A percentile compares a stretch with the other conserved stretches of the same genome.
These are phyloP conservation scores for Lathyrus oleraceus DNA, from an alignment of 306 rosid species.

Conservation along the genomic window DNA sequence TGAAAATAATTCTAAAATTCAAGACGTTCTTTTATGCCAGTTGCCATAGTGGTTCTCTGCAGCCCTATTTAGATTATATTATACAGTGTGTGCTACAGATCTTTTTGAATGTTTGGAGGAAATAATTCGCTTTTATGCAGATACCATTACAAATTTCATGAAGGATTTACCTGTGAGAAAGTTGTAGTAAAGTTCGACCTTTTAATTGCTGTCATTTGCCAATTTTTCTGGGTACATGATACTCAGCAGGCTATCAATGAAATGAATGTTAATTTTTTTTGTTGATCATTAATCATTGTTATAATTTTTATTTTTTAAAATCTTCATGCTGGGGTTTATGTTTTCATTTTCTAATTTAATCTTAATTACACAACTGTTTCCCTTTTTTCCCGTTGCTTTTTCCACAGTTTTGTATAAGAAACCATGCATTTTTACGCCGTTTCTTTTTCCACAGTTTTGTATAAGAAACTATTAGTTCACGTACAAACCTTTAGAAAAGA, in stretches of 20 bases:
- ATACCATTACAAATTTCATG: not conserved
- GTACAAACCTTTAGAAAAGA: not conserved
- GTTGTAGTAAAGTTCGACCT: not conserved
- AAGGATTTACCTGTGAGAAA: not conserved
- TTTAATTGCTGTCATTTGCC: not conserved
- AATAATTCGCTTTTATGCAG: not conserved
- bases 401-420: not conserved
- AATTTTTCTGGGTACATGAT: not conserved
- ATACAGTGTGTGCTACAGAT: not conserved
- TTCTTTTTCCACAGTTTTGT: not conserved
- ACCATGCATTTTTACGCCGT: not conserved
- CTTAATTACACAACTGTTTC: not conserved
- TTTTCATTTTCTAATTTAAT: not conserved
- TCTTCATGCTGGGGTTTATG: not conserved
- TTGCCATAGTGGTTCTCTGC: slow-evolving; percentile 20
- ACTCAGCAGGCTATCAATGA: not conserved
- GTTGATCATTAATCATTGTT: not conserved
- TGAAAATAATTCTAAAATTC: not conserved
- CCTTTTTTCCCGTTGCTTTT: not conserved
- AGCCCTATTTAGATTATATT: slow-evolving; percentile 1
- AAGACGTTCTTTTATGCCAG: not conserved
- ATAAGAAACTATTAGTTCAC: not conserved
- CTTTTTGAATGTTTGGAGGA: not conserved
- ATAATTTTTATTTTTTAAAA: not conserved
- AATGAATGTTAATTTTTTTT: not conserved